Percentiles rank a stretch among this genome's conserved stretches.
Evolutionary conservation across 768 basidiomycete species (phyloP).

Genomic region (Kwoniella sp.): DNA sequence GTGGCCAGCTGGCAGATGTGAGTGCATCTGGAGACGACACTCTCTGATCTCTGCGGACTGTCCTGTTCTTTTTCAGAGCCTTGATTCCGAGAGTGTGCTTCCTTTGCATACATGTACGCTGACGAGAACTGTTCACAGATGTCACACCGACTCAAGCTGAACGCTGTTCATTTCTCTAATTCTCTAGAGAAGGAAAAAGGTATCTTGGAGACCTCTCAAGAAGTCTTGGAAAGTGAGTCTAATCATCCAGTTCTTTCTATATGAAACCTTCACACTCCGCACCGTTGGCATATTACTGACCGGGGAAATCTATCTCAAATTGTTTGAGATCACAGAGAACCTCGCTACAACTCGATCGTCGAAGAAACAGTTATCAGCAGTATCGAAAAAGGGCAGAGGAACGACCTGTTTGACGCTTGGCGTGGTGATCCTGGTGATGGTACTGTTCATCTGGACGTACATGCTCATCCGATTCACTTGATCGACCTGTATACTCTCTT

Average conservation of each 20-base stretch:
- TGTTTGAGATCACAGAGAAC: conserved; percentile 38
- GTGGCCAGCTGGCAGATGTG: conserved; percentile 53
- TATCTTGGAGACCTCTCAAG: conserved; percentile 68
- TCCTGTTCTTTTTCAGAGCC: neutral
- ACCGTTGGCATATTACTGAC: conserved; percentile 50
- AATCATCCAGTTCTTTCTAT: too few species aligned
- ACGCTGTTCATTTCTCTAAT: conserved; percentile 75
- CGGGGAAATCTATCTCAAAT: conserved; percentile 47
- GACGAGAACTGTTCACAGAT: conserved; percentile 61
- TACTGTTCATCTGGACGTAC: conserved; percentile 62
- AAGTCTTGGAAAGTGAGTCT: conserved; percentile 73
- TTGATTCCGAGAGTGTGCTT: neutral
- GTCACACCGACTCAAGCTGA: conserved; percentile 83
- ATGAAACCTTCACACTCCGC: neutral
- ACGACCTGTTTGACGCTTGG: conserved; percentile 74
- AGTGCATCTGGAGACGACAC: too few species aligned
- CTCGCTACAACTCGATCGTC: conserved; percentile 45
- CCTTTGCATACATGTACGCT: neutral
- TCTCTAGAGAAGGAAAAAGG: conserved; percentile 74
- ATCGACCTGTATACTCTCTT: neutral
- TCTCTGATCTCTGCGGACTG: too few species aligned
- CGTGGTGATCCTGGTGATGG: conserved; percentile 67
- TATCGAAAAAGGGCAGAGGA: conserved; percentile 66
- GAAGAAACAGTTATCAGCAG: conserved; percentile 64
- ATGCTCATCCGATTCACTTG: conserved; percentile 55